Percentiles rank a stretch among this genome's conserved stretches.
Conservation (phyloP, 192 early-diverging fungal genomes). For the Backusella psychrophila region DNA sequence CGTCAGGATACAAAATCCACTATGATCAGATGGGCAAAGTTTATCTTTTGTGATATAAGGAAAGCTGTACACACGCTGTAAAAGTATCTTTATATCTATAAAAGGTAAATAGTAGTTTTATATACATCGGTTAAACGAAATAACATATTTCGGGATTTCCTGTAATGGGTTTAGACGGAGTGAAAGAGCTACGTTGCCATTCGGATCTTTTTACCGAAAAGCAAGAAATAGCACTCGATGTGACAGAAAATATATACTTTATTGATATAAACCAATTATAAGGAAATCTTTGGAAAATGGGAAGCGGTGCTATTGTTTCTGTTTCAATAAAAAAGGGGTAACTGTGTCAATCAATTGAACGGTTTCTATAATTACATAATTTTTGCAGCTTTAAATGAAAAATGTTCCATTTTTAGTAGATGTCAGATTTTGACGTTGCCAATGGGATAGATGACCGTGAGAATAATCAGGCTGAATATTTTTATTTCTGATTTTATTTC, state of each 20-base stretch:
- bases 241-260: background rate
- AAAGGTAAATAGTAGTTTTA: background rate
- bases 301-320: background rate
- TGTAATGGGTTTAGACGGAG: background rate
- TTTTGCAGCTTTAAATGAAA: background rate
- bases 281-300: background rate
- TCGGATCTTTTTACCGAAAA: constrained; percentile 1
- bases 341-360: background rate
- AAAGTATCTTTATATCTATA: background rate
- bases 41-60: background rate
- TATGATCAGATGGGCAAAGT: too few species aligned
- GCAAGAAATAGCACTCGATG: background rate
- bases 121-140: background rate
- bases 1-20: too few species aligned
- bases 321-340: background rate
- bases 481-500: background rate
- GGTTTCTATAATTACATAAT: background rate
- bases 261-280: background rate
- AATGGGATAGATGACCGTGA: background rate
- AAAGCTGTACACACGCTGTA: background rate
- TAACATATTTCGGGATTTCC: background rate
- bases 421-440: background rate
- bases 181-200: background rate
- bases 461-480: background rate
- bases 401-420: background rate